Conservation (phyloP, 805 yeast genomes). For the Candida saitoana region DNA sequence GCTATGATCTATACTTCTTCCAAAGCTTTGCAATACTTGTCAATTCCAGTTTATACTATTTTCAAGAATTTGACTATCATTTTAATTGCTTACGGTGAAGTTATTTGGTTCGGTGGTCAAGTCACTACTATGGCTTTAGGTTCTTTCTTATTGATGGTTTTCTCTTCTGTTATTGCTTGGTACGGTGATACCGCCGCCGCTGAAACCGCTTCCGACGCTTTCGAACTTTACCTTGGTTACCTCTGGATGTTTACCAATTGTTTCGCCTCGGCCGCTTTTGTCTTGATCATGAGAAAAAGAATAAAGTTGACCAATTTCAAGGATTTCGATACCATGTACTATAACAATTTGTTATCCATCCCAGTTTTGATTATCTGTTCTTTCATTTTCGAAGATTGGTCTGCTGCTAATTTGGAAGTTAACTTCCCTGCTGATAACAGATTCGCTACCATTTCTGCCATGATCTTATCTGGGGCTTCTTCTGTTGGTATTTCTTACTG, state of each 20-base stretch:
- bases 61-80: slow-evolving; percentile 97
- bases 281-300: slow-evolving; percentile 94
- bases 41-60: slow-evolving; percentile 95
- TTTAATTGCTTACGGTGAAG: slow-evolving; percentile 97
- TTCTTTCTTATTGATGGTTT: slow-evolving; percentile 86
- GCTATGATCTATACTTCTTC: slow-evolving; percentile 95
- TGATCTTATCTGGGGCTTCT: slow-evolving; percentile 90
- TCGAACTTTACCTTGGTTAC: slow-evolving; percentile 68
- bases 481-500: slow-evolving; percentile 97
- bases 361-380: slow-evolving; percentile 82
- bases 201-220: slow-evolving; percentile 35
- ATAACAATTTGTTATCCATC: slow-evolving; percentile 90
- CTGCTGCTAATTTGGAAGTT: slow-evolving; percentile 62
- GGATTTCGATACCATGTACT: slow-evolving; percentile 97
- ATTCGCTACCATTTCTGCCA: slow-evolving; percentile 66
- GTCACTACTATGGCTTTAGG: slow-evolving; percentile 88
- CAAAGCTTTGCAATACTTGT: slow-evolving; percentile 85
- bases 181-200: slow-evolving; percentile 66
- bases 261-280: slow-evolving; percentile 89
- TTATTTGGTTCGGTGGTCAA: slow-evolving; percentile 90
- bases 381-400: slow-evolving; percentile 88
- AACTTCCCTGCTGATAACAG: slow-evolving; percentile 79
- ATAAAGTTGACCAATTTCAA: slow-evolving; percentile 94
- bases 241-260: slow-evolving; percentile 97
- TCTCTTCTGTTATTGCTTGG: slow-evolving; percentile 94